phyloP scores from a whole-genome alignment of 208 protist genomes.

The Leishmania guyanensis region DNA sequence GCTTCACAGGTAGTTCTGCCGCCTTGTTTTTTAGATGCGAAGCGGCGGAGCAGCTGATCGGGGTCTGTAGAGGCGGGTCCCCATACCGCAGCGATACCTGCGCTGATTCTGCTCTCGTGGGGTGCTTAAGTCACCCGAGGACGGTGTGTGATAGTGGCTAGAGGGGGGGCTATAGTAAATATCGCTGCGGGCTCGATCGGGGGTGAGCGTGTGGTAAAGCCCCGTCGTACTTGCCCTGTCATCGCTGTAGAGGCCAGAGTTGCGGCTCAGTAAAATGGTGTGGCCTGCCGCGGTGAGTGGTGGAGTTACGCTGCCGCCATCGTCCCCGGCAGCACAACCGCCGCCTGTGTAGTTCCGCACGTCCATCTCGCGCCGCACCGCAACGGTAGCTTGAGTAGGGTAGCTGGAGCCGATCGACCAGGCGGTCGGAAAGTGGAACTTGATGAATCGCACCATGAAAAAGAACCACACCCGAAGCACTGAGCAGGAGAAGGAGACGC shows the following conservation, averaged over 20 bases:
- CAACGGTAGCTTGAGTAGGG: conserved; percentile 1
- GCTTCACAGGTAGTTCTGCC: not conserved
- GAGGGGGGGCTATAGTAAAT: conserved; percentile 8
- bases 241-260: conserved; percentile 12
- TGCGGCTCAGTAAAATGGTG: conserved; percentile 27
- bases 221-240: conserved; percentile 5
- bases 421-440: conserved; percentile 43
- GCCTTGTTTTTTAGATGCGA: not conserved
- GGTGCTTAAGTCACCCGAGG: not conserved
- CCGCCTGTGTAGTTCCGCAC: conserved; percentile 13
- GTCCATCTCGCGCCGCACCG: conserved; percentile 14
- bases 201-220: conserved; percentile 5
- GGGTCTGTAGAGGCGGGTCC: not conserved
- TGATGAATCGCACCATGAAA: conserved; percentile 84
- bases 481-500: conserved; percentile 75
- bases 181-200: conserved; percentile 4
- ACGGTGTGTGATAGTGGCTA: not conserved
- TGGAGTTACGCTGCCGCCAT: conserved; percentile 4
- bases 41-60: not conserved
- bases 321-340: conserved; percentile 1
- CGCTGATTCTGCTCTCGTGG: not conserved
- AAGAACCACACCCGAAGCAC: conserved; percentile 83
- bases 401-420: conserved; percentile 16
- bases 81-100: not conserved
- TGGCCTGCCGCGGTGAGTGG: conserved; percentile 4